Conservation (phyloP, 2,329 filamentous ascomycete species). For the Cladosporium cucumerinum region DNA sequence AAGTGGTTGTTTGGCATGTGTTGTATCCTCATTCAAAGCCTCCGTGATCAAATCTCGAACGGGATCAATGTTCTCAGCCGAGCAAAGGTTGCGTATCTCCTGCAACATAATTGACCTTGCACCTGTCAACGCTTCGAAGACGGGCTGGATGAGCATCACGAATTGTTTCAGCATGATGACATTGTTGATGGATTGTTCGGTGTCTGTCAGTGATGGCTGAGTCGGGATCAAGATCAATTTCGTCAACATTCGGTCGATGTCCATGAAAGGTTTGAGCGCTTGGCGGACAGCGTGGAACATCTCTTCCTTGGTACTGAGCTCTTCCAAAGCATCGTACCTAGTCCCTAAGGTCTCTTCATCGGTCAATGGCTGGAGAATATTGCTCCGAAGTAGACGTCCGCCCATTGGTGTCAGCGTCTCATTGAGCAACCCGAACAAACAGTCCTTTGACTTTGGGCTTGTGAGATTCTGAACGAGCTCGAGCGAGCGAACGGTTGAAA, state of each 20-base stretch:
- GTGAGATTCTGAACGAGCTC: constrained; percentile 88
- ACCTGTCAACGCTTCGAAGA: constrained; percentile 66
- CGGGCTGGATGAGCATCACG: constrained; percentile 61
- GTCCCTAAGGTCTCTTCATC: constrained; percentile 63
- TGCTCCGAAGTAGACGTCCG: constrained; percentile 74
- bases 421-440: constrained; percentile 80
- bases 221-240: constrained; percentile 76
- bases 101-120: constrained; percentile 62
- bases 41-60: constrained; percentile 64
- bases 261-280: constrained; percentile 72
- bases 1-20: constrained; percentile 72
- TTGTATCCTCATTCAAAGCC: constrained; percentile 77
- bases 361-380: constrained; percentile 84
- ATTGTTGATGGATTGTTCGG: constrained; percentile 80
- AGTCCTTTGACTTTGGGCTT: constrained; percentile 73
- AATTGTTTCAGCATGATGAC: constrained; percentile 85
- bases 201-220: constrained; percentile 62
- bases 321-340: constrained; percentile 79
- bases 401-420: constrained; percentile 88
- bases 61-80: constrained; percentile 57
- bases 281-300: constrained; percentile 76
- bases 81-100: constrained; percentile 67
- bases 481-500: constrained; percentile 79
- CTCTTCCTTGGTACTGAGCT: constrained; percentile 76
- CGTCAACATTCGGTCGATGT: constrained; percentile 77